phyloP scores from a whole-genome alignment of 2,329 filamentous ascomycete species.

The Talaromyces sp. region DNA sequence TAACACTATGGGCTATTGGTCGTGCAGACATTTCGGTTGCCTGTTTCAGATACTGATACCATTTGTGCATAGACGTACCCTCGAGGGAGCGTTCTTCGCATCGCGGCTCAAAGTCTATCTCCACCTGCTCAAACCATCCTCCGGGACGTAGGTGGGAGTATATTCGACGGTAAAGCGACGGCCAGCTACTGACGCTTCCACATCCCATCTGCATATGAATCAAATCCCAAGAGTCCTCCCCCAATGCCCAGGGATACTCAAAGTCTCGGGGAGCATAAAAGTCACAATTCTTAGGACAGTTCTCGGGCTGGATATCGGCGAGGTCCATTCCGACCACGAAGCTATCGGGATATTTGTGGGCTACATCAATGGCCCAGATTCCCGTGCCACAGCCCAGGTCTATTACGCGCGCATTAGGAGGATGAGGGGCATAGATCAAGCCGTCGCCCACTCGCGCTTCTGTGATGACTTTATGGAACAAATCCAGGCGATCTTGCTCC shows the following conservation, averaged over 20 bases:
- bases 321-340: conserved; percentile 60
- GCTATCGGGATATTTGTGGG: conserved; percentile 58
- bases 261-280: conserved; percentile 69
- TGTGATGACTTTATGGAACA: conserved; percentile 72
- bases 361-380: conserved; percentile 86
- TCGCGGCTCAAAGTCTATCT: conserved; percentile 75
- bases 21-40: conserved; percentile 63
- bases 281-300: conserved; percentile 64
- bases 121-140: conserved; percentile 78
- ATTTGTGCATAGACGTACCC: conserved; percentile 56
- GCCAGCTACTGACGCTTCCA: conserved; percentile 74
- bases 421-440: conserved; percentile 39
- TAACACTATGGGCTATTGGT: conserved; percentile 60
- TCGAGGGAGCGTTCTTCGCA: conserved; percentile 61
- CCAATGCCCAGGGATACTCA: conserved; percentile 66
- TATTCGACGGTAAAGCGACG: conserved; percentile 64
- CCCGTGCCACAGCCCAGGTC: conserved; percentile 80
- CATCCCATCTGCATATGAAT: conserved; percentile 76
- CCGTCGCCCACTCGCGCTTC: conserved; percentile 53
- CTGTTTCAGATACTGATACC: conserved; percentile 63
- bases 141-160: conserved; percentile 71
- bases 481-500: conserved; percentile 73
- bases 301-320: conserved; percentile 58
- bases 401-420: conserved; percentile 47
- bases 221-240: conserved; percentile 69